These are phyloP conservation scores for Aspergillus sp. DNA, from an alignment of 2,329 filamentous ascomycete genomes.

Conservation along the genomic window DNA sequence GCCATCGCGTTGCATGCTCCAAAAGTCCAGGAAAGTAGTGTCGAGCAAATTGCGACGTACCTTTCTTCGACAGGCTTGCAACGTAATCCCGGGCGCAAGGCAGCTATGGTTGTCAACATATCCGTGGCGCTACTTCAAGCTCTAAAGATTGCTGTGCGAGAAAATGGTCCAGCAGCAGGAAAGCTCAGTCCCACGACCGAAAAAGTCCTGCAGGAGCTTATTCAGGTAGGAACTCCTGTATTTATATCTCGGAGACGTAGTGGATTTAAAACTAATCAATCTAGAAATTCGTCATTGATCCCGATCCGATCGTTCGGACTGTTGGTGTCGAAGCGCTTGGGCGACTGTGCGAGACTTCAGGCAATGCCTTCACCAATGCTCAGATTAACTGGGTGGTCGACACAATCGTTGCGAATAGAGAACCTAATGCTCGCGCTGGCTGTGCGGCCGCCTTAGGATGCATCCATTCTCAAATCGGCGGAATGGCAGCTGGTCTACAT, in stretches of 20 bases:
- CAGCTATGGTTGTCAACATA: conserved; percentile 88
- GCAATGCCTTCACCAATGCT: conserved; percentile 81
- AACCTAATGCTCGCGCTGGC: conserved; percentile 88
- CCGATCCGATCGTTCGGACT: conserved; percentile 81
- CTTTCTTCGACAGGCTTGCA: conserved; percentile 77
- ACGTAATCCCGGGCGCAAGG: conserved; percentile 82
- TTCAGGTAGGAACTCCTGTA: conserved; percentile 66
- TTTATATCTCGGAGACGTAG: background rate
- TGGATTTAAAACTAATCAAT: conserved; percentile 1
- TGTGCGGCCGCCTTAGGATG: conserved; percentile 91
- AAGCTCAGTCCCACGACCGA: conserved; percentile 76
- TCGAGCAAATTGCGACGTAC: conserved; percentile 91
- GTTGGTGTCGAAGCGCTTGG: conserved; percentile 84
- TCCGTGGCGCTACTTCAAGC: conserved; percentile 77
- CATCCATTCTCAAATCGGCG: conserved; percentile 92
- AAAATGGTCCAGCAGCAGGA: conserved; percentile 71
- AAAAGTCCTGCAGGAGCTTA: conserved; percentile 65
- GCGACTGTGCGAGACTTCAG: conserved; percentile 78
- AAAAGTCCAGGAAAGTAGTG: conserved; percentile 91
- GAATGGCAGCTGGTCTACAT: conserved; percentile 95
- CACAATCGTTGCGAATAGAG: conserved; percentile 88
- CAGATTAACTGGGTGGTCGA: conserved; percentile 93
- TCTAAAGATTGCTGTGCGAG: conserved; percentile 79
- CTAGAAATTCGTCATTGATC: conserved; percentile 72
- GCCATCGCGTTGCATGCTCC: conserved; percentile 84